phyloP scores from a whole-genome alignment of 1,284 basidiomycete genomes.

The Cryptococcus deneoformans region DNA sequence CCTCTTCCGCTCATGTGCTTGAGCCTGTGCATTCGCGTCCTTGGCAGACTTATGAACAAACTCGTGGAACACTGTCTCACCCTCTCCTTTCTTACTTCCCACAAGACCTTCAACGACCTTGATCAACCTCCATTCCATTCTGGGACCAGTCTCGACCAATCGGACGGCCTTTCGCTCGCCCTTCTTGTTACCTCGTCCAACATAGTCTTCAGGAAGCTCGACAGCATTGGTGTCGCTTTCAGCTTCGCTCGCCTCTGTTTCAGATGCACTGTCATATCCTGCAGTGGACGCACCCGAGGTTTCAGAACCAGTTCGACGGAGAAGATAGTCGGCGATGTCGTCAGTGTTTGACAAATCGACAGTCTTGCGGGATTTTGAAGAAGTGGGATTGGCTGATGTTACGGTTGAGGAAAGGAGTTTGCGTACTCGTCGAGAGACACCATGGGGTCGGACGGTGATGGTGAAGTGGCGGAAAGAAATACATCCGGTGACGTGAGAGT shows the following conservation, averaged over 20 bases:
- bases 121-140: conserved; percentile 88
- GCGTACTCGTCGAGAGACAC: conserved; percentile 88
- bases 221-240: conserved; percentile 71
- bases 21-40: conserved; percentile 63
- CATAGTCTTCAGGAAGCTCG: conserved; percentile 84
- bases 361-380: conserved; percentile 30
- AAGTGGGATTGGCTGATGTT: conserved; percentile 19
- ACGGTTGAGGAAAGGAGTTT: conserved; percentile 61
- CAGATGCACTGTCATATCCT: conserved; percentile 76
- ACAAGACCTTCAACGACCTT: conserved; percentile 96
- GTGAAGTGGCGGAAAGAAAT: conserved; percentile 93
- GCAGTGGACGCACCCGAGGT: conserved; percentile 51
- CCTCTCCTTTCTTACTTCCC: conserved; percentile 62
- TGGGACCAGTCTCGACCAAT: conserved; percentile 90
- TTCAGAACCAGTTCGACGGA: conserved; percentile 65
- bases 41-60: conserved; percentile 81
- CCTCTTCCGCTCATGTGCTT: conserved; percentile 70
- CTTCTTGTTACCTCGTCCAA: conserved; percentile 89
- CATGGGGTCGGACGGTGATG: conserved; percentile 93
- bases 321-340: conserved; percentile 93
- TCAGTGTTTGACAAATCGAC: conserved; percentile 83
- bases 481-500: conserved; percentile 80
- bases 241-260: conserved; percentile 61
- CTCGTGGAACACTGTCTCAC: conserved; percentile 85
- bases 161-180: conserved; percentile 87